Conservation (phyloP, 768 basidiomycete species). For the Naganishia vaughanmartiniae region DNA sequence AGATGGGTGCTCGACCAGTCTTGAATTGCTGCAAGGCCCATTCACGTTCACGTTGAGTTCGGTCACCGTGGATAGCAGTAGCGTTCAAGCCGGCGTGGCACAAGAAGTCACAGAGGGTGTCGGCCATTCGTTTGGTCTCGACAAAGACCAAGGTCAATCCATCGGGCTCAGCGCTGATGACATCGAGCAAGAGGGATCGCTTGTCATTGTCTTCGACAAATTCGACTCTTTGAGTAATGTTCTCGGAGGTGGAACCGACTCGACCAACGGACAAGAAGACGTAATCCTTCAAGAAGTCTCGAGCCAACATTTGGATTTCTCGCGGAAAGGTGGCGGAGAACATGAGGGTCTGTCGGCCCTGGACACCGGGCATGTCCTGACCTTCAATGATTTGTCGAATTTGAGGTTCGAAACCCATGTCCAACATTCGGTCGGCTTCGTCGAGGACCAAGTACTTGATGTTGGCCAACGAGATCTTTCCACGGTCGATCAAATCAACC, state of each 20-base stretch:
- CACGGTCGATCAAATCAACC: slow-evolving; percentile 96
- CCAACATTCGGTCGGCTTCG: slow-evolving; percentile 99
- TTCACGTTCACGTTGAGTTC: slow-evolving; percentile 96
- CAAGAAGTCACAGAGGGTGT: slow-evolving; percentile 95
- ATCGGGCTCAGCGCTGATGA: slow-evolving; percentile 73
- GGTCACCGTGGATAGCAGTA: slow-evolving; percentile 96
- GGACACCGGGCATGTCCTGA: slow-evolving; percentile 94
- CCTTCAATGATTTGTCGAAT: slow-evolving; percentile 96
- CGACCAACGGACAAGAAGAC: slow-evolving; percentile 98
- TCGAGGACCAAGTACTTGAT: slow-evolving; percentile 97
- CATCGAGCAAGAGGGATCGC: slow-evolving; percentile 90
- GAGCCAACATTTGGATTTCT: slow-evolving; percentile 71
- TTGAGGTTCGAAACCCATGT: slow-evolving; percentile 99
- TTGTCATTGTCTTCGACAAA: slow-evolving; percentile 97
- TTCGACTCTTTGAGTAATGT: slow-evolving; percentile 98
- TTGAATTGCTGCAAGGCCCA: slow-evolving; percentile 92
- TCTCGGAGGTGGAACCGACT: slow-evolving; percentile 97
- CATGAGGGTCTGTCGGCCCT: slow-evolving; percentile 96
- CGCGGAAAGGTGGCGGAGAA: slow-evolving; percentile 99
- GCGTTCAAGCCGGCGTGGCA: slow-evolving; percentile 76
- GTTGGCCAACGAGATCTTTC: slow-evolving; percentile 91
- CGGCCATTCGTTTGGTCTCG: slow-evolving; percentile 99
- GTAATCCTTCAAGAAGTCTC: slow-evolving; percentile 65
- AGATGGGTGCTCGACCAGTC: slow-evolving; percentile 86
- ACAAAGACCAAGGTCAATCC: slow-evolving; percentile 91